Base-by-base conservation (phyloP, 2,329 filamentous ascomycete species). In the Stachybotrys chartarum region DNA sequence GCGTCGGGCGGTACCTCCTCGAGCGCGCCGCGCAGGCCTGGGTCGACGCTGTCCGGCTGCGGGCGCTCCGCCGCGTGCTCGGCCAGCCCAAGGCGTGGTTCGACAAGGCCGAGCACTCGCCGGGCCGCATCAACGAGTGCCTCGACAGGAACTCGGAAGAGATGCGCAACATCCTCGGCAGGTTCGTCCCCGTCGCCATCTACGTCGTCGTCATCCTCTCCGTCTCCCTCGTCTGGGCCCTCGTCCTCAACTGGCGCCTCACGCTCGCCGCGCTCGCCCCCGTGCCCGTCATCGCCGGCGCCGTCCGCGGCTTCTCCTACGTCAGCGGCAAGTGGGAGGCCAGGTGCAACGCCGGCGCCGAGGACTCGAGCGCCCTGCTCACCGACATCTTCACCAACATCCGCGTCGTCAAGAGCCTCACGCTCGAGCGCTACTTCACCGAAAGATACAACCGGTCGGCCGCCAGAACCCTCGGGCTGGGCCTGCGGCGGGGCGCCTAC, bases 61-160 rank as follows among this genome's bases (percentile, higher is more conserved):
- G 85, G 66, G 87, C 89, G 0, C 75, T 96, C 60, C 77, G 77
- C 51, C 79, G 81, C 1, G 84, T 96, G 16, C 75, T 97, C 1
- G 77, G 81, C 45, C 93, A 97, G 65, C 87, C 90, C 1, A 85
- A 81, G 58, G 71, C 80, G 5, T 97, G 91, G 86, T 96, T 96
- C 62, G 86, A 91, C 59, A 75, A 79, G 52, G 77, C 86, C 2
- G 76, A 78, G 39, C 88, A 94, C 67, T 82, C 80, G 0, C 74
- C 87, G 0, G 75, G 78, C 1, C 77, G 78, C 2, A 77, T 97
- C 47, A 84, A 79, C 1, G 85, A 90, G 57, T 87, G 81, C 49
- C 78, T 97, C 0, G 90, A 96, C 63, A 82, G 87, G 16, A 89
- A 90, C 63, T 88, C 87, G 0, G 91, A 97, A 67, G 91, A 96